Evolutionary conservation across 2,329 filamentous ascomycete species (phyloP), one percentile per base, ranked within the genome.

Genomic region (Talaromyces sp.): DNA sequence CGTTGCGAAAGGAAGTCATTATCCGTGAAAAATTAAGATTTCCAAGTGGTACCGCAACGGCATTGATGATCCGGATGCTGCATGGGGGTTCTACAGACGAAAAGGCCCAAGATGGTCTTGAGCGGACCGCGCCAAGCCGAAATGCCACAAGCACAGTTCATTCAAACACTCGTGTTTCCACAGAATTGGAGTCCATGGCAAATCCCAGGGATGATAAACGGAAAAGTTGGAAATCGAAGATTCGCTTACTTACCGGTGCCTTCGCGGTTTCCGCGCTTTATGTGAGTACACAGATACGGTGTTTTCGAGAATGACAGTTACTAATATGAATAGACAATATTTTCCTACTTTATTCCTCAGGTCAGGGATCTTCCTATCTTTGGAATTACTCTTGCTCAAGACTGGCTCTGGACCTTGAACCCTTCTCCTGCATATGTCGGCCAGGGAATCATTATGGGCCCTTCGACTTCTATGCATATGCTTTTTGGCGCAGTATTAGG

Each of bases 401-500:
- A 85, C 1, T 99, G 93, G 93, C 84, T 97, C 0, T 99, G 95
- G 95, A 95, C 91, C 0, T 80, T 99, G 7, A 99, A 99, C 67
- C 95, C 95, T 0, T 97, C 92, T 53, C 88, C 96, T n/a, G 95
- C 95, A 2, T 99, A 99, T 73, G 87, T 98, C 28, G 95, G 95
- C 0, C 95, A 99, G 77, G 95, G 95, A 11, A 96, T 99, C 64
- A 98, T 99, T 70, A 99, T 99, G 95, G 95, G 95, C 0, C 91
- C 93, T 4, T 89, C 92, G 44, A 99, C 95, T 0, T 98, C 93
- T 3, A 82, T 96, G 58, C 93, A 98, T 68, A 99, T 99, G 95
- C 84, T 96, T 0, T 78, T 98, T 2, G 95, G 95, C 5, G 93
- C 95, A 3, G 73, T 96, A 17, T 71, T 97, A 10, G 95, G 95